phyloP scores from a whole-genome alignment of 176 grass and related monocot species.

The Phoenix dactylifera region DNA sequence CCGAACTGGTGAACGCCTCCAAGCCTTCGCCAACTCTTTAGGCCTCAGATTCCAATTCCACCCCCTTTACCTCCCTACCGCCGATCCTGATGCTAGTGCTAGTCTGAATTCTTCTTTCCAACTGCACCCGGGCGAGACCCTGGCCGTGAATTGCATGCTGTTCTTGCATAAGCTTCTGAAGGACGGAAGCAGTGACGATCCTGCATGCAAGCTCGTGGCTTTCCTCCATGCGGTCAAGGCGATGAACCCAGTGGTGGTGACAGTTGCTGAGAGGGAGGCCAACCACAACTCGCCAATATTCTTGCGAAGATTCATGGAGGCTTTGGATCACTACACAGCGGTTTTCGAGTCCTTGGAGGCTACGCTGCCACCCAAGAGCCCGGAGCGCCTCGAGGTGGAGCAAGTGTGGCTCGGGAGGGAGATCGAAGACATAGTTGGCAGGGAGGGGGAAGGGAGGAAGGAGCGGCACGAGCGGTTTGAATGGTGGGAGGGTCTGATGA shows the following conservation, averaged over 20 bases:
- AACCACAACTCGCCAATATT: constrained; percentile 21
- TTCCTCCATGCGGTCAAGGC: constrained; percentile 53
- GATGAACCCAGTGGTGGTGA: constrained; percentile 68
- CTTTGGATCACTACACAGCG: constrained; percentile 69
- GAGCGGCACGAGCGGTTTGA: constrained; percentile 50
- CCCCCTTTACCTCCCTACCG: constrained; percentile 43
- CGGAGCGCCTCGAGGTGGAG: constrained; percentile 69
- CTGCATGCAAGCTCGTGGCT: constrained; percentile 9
- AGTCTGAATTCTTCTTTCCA: constrained; percentile 5
- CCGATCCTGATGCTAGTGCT: too few species aligned
- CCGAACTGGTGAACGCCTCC: constrained; percentile 64
- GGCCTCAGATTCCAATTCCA: constrained; percentile 72
- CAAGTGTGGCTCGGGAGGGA: constrained; percentile 61
- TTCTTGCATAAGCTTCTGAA: constrained; percentile 61
- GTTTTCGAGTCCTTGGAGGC: constrained; percentile 93
- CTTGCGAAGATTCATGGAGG: constrained; percentile 28
- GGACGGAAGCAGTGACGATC: constrained; percentile 20
- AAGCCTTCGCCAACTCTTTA: constrained; percentile 72
- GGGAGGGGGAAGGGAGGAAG: constrained; percentile 12
- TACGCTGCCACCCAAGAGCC: constrained; percentile 75
- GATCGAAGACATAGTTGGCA: constrained; percentile 51
- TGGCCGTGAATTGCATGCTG: constrained; percentile 76
- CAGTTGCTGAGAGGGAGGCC: constrained; percentile 67
- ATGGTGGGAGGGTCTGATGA: constrained; percentile 48
- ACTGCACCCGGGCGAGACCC: constrained; percentile 43